Evolutionary conservation across 2,329 filamentous ascomycete species (phyloP), one percentile per base, ranked within the genome.

Genomic region (Pseudogymnoascus sp.): DNA sequence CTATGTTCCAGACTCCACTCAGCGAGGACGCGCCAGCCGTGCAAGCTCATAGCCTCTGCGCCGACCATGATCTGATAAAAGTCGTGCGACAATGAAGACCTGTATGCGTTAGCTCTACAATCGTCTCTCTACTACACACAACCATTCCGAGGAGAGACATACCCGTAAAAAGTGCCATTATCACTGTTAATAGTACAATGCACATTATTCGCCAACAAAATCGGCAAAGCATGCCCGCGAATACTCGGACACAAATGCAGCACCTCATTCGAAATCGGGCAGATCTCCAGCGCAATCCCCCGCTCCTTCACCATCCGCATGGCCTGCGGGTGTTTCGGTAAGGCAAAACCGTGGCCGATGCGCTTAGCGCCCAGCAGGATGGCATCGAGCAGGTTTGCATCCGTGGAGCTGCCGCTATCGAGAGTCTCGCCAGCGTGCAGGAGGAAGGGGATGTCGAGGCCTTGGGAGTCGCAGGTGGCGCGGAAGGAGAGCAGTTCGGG

Each of bases 361-460:
- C 89, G 85, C 74, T 85, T 88, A 1, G 87, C 80, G 12, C 82
- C 79, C 2, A 91, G 78, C 1, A 88, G 74, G 1, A 90, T 79
- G 3, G 89, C 87, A 66, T 90, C 88, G 60, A 87, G 79, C 0
- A 92, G 76, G 70, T 91, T 92, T 16, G 82, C 85, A 66, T 91
- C 86, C 1, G 81, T 80, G 4, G 85, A 82, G 24, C 80, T 81
- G 38, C 87, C 88, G 7, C 82, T 80, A 31, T 90, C 85, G 4
- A 90, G 78, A 1, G 89, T 90, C 75, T 92, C 89, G 24, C 89
- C 89, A 66, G 89, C 90, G 74, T 92, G 89, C 70, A 91, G 89
- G 40, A 91, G 77, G 70, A 91, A 90, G 0, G 89, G 89, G 2
- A 91, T 88, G 0, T 85, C 78, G 3, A 88, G 64, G 0, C 70